Evolutionary conservation across 805 yeast species (phyloP).

Genomic region (Sugiyamaella lignohabitans): DNA sequence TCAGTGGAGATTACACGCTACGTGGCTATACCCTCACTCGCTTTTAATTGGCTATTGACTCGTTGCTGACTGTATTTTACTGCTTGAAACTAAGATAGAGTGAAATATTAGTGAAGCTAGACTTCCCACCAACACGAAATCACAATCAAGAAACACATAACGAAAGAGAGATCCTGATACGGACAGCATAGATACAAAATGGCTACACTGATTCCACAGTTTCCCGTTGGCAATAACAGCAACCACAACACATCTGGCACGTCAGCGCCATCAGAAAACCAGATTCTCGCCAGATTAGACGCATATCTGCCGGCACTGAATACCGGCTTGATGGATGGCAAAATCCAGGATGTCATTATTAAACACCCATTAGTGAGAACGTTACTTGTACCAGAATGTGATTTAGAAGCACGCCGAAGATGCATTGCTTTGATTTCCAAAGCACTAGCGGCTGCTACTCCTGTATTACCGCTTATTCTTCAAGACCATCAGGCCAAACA

Average conservation of each 20-base stretch:
- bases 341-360: conserved; percentile 27
- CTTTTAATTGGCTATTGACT: too few species aligned
- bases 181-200: too few species aligned
- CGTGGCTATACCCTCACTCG: too few species aligned
- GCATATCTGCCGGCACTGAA: conserved; percentile 25
- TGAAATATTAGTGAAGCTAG: too few species aligned
- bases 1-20: too few species aligned
- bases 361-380: conserved; percentile 26
- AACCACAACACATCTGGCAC: not conserved
- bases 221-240: not conserved
- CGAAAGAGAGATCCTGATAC: too few species aligned
- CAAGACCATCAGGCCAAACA: conserved; percentile 16
- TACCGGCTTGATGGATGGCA: conserved; percentile 26
- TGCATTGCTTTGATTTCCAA: conserved; percentile 19
- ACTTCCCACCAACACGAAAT: too few species aligned
- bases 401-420: conserved; percentile 24
- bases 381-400: conserved; percentile 25
- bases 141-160: too few species aligned
- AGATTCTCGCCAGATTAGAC: conserved; percentile 20
- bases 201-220: not conserved
- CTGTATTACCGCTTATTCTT: conserved; percentile 22
- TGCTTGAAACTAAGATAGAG: too few species aligned
- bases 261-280: too few species aligned
- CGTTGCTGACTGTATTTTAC: too few species aligned
- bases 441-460: conserved; percentile 24